A percentile compares a stretch with the other conserved stretches of the same genome.
phyloP scores from a whole-genome alignment of 176 grass and related monocot species.

The Carex littledalei region DNA sequence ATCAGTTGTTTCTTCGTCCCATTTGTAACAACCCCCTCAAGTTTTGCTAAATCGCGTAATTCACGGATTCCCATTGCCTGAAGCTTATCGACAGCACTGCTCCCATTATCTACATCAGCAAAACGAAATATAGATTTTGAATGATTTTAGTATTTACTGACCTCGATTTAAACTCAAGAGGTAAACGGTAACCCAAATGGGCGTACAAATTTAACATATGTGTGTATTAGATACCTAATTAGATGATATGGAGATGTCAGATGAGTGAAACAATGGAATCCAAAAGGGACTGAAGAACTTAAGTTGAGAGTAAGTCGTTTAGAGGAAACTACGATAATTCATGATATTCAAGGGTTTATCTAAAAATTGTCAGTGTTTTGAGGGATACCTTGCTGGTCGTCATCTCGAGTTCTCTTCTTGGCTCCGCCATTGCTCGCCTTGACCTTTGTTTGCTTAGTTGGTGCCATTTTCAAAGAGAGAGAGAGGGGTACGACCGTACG shows the following conservation, averaged over 20 bases:
- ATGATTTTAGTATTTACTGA: background rate
- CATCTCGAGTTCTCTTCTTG: slow-evolving; percentile 29
- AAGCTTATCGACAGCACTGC: slow-evolving; percentile 37
- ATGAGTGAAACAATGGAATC: too few relatives aligned
- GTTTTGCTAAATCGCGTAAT: slow-evolving; percentile 48
- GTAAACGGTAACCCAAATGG: background rate
- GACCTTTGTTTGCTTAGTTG: slow-evolving; percentile 4
- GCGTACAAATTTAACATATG: background rate
- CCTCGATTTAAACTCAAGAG: background rate
- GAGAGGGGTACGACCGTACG: background rate
- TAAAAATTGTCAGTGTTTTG: background rate
- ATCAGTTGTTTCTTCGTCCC: slow-evolving; percentile 51
- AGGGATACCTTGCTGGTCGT: background rate
- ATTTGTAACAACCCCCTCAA: slow-evolving; percentile 28
- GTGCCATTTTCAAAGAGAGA: slow-evolving; percentile 12
- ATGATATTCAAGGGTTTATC: background rate
- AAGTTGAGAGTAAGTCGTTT: too few relatives aligned
- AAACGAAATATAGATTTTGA: background rate
- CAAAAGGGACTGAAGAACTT: too few relatives aligned
- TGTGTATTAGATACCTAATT: background rate
- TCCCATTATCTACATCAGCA: slow-evolving; percentile 8
- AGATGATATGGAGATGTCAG: too few relatives aligned
- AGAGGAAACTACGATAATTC: too few relatives aligned
- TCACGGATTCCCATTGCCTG: slow-evolving; percentile 47
- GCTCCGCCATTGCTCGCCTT: background rate